Conservation (phyloP, 2,329 filamentous ascomycete species). For the Zymoseptoria tritici region DNA sequence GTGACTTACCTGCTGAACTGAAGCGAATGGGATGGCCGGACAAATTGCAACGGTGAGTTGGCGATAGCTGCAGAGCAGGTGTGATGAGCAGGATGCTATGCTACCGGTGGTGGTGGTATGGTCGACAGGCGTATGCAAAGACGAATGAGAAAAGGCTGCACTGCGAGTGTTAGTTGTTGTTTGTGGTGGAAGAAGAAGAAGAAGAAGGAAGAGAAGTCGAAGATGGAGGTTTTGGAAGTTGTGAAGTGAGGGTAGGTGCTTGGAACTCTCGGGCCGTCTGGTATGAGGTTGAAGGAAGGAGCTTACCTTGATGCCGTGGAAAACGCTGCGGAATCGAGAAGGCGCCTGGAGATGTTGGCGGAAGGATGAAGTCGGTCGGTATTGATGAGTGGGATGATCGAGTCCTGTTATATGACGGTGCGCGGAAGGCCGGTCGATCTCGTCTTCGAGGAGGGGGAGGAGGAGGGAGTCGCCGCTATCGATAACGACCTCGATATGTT, state of each 20-base stretch:
- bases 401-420: slow-evolving; percentile 7
- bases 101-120: slow-evolving; percentile 25
- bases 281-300: slow-evolving; percentile 9
- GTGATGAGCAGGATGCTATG: slow-evolving; percentile 31
- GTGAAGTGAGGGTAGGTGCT: slow-evolving; percentile 6
- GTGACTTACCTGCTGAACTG: slow-evolving; percentile 99
- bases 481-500: neutral
- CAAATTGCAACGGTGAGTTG: slow-evolving; percentile 18
- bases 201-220: slow-evolving; percentile 13
- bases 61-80: slow-evolving; percentile 23
- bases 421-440: neutral
- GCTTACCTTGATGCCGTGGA: slow-evolving; percentile 11
- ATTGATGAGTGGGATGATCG: slow-evolving; percentile 6
- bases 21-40: slow-evolving; percentile 56
- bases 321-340: neutral
- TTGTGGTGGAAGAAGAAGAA: slow-evolving; percentile 17
- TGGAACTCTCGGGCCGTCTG: neutral
- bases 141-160: slow-evolving; percentile 29
- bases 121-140: slow-evolving; percentile 29
- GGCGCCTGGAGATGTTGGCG: neutral
- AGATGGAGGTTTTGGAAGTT: neutral
- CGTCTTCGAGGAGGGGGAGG: neutral
- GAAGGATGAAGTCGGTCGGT: neutral
- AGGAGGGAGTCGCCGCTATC: neutral
- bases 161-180: slow-evolving; percentile 21